These are phyloP conservation scores for Calonectria pseudoreteaudii DNA, from an alignment of 2,329 filamentous ascomycete genomes.

Conservation along the genomic window DNA sequence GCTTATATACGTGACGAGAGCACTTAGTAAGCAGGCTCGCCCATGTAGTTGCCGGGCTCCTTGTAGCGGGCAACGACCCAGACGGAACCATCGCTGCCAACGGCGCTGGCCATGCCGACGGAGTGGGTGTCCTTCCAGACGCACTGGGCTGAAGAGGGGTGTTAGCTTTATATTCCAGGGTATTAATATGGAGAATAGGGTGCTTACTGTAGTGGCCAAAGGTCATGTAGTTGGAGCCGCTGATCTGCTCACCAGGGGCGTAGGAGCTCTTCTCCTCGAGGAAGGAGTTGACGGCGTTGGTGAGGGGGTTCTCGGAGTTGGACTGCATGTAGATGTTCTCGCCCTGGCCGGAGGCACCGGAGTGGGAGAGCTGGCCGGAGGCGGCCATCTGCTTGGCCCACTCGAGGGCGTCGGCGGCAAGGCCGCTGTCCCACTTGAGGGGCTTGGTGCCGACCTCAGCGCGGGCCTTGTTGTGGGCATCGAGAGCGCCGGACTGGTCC, in stretches of 20 bases:
- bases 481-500: slow-evolving; percentile 35
- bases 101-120: slow-evolving; percentile 35
- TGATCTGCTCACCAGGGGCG: slow-evolving; percentile 29
- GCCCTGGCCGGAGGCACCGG: slow-evolving; percentile 24
- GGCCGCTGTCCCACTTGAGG: slow-evolving; percentile 33
- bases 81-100: slow-evolving; percentile 22
- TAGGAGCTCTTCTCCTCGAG: slow-evolving; percentile 36
- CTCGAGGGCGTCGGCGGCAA: slow-evolving; percentile 33
- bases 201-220: slow-evolving; percentile 40
- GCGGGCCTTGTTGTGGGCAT: slow-evolving; percentile 38
- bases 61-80: slow-evolving; percentile 39
- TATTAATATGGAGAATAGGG: no score
- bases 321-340: slow-evolving; percentile 38
- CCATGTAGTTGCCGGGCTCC: slow-evolving; percentile 37
- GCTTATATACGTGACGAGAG: not conserved
- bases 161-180: not conserved
- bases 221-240: slow-evolving; percentile 30
- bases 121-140: slow-evolving; percentile 37
- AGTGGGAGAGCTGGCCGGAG: slow-evolving; percentile 31
- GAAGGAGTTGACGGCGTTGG: slow-evolving; percentile 32
- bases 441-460: slow-evolving; percentile 29
- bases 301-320: slow-evolving; percentile 17
- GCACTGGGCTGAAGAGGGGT: slow-evolving; percentile 24
- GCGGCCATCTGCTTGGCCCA: slow-evolving; percentile 34
- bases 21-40: slow-evolving; percentile 33